These are phyloP conservation scores for Pichia kluyveri DNA, from an alignment of 805 yeast genomes.

Conservation along the genomic window DNA sequence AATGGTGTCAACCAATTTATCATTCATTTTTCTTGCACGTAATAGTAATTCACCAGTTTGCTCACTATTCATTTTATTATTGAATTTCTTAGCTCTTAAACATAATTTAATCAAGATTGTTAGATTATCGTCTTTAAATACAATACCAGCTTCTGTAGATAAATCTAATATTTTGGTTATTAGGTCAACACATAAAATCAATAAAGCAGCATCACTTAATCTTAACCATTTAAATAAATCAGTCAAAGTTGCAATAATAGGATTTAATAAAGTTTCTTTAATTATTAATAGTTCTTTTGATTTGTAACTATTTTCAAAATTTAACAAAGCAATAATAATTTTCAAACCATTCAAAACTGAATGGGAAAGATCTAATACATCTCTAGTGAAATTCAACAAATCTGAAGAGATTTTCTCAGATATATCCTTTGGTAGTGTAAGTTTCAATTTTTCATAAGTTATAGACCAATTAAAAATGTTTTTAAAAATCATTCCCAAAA, in stretches of 20 bases:
- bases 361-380: constrained; percentile 71
- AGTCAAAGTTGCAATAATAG: constrained; percentile 53
- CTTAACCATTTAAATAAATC: constrained; percentile 74
- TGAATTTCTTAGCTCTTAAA: constrained; percentile 53
- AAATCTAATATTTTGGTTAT: constrained; percentile 59
- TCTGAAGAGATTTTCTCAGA: constrained; percentile 18
- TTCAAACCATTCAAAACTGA: constrained; percentile 57
- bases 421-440: constrained; percentile 10
- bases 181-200: constrained; percentile 63
- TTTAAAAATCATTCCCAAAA: constrained; percentile 57
- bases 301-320: constrained; percentile 14
- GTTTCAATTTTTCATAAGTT: constrained; percentile 21
- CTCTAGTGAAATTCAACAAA: constrained; percentile 66
- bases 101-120: constrained; percentile 54
- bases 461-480: constrained; percentile 71
- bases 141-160: constrained; percentile 43
- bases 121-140: constrained; percentile 45
- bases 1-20: constrained; percentile 43
- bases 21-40: constrained; percentile 50
- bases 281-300: constrained; percentile 12
- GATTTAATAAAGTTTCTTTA: constrained; percentile 32
- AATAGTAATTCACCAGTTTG: constrained; percentile 58
- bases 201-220: constrained; percentile 67
- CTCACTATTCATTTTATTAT: constrained; percentile 58
- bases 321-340: constrained; percentile 27